Base-by-base conservation (phyloP, 2,329 filamentous ascomycete genomes). In the Cyphellophora europaea region DNA sequence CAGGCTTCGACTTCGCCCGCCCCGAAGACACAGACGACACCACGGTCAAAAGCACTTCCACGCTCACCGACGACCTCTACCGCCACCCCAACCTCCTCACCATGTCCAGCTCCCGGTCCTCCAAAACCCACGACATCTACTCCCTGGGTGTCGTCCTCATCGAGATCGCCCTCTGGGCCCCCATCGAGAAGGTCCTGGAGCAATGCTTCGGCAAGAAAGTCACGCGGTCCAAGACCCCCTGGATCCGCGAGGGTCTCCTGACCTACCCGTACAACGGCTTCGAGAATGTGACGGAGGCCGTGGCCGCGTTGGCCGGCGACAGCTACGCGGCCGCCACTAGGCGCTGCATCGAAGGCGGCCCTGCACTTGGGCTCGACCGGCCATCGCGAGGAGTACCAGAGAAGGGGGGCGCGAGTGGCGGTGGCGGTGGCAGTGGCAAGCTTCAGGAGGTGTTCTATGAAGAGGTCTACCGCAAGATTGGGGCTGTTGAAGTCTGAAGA, bases 1-100 rank as follows among this genome's bases (percentile, higher is more conserved):
- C 13, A 18, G 34, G 34, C 27, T 36, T 36, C 16, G 21, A 36
- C 27, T 36, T 32, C 34, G 31, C 34, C 11, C 34, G 34, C 10
- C 34, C 31, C 34, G 5, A 13, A 36, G 11, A 16, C 27, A 6
- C 27, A 36, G 34, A 34, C 34, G 5, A 36, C 32, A 36, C 28
- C 27, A 19, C n/a, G 34, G 27, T 3, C 31, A 34, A 14, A 19
- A 32, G 28, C 27, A 32, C 28, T 18, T 16, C 10, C 27, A 36
- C 23, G n/a, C 32, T 33, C 27, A 21, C 10, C 18, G 27, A 3
- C n/a, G 34, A 27, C 17, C 31, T 36, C 28, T 36, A 36, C 16
- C 34, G 34, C 19, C 34, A 36, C 21, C 34, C 34, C 8, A n/a
- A 6, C 11, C 32, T 32, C 27, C 34, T 32, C 19, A 28, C 27